Conservation (phyloP, 768 basidiomycete genomes). For the Scleroderma citrinum region DNA sequence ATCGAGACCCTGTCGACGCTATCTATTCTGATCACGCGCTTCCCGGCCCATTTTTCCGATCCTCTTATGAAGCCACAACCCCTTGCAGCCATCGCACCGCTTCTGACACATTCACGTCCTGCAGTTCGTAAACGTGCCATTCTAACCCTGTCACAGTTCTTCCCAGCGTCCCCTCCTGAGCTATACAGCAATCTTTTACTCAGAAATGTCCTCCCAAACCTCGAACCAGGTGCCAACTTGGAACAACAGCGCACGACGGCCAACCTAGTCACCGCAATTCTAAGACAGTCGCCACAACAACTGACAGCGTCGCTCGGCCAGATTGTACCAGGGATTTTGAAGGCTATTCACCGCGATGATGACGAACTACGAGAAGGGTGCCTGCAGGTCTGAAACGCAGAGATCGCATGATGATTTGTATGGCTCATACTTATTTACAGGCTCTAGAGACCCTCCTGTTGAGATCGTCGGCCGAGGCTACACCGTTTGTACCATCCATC, state of each 20-base stretch:
- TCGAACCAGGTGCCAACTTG: constrained; percentile 43
- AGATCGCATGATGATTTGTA: background rate
- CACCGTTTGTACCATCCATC: constrained; percentile 63
- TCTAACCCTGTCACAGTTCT: constrained; percentile 75
- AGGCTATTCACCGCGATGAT: constrained; percentile 66
- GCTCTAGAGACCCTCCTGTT: constrained; percentile 83
- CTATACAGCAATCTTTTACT: constrained; percentile 59
- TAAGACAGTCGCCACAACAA: constrained; percentile 64
- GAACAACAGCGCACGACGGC: constrained; percentile 76
- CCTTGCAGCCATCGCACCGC: constrained; percentile 59
- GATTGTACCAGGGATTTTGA: constrained; percentile 67
- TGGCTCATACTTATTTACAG: constrained; percentile 30
- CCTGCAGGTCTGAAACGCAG: constrained; percentile 50
- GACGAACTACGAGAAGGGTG: constrained; percentile 80
- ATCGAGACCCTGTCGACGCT: constrained; percentile 82
- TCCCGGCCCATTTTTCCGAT: constrained; percentile 61
- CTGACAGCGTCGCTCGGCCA: constrained; percentile 55
- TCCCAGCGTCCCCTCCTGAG: constrained; percentile 61
- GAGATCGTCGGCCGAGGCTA: constrained; percentile 77
- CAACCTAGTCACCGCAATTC: constrained; percentile 74
- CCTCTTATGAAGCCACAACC: constrained; percentile 52
- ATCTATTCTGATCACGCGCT: constrained; percentile 82
- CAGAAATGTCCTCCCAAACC: constrained; percentile 54
- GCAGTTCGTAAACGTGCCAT: constrained; percentile 94
- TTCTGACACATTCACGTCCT: constrained; percentile 68